Evolutionary conservation across 73 alveolate species (phyloP), one percentile per base, ranked within the genome.

Genomic region (Tetrahymena borealis): DNA sequence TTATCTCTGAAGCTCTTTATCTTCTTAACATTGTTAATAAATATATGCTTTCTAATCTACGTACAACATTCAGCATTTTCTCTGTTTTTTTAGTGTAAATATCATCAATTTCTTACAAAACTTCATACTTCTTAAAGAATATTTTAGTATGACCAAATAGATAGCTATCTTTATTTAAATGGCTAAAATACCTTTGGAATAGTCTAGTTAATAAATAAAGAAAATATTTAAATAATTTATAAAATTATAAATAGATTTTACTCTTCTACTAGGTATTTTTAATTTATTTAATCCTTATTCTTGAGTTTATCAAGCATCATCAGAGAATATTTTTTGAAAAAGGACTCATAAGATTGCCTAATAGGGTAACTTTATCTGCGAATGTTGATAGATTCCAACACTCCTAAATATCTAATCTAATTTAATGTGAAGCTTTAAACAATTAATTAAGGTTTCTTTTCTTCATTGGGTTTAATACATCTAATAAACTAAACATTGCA

Each of bases 341-440:
- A 98, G 32, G 96, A 99, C 90, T 91, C 95, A 93, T 96, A 96
- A 7, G 96, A 95, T 94, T 97, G 96, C 35, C 98, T 93, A 39
- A 96, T 98, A 11, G 99, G 99, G 92, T 91, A 98, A 78, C 98
- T 98, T 92, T 98, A 97, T 94, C 98, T 97, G 90, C 99, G 95
- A 10, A 98, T 98, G 77, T 98, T 98, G 39, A 98, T 97, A 18
- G 99, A 94, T 94, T 98, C 99, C 78, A 98, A 94, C 28, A 98
- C 99, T 35, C 99, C 99, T 99, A 98, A 96, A 95, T 98, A 98
- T 36, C 99, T 96, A 42, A 98, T 98, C 95, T 98, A 97, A 40
- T 96, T 96, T n/a, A 98, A 95, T 91, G 99, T 94, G 98, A 97
- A 96, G 5, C 97, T 96, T 90, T 95, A 92, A 1, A 13, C 90